These are phyloP conservation scores for Verticillium alfalfae DNA, from an alignment of 2,329 filamentous ascomycete species.

Conservation along the genomic window DNA sequence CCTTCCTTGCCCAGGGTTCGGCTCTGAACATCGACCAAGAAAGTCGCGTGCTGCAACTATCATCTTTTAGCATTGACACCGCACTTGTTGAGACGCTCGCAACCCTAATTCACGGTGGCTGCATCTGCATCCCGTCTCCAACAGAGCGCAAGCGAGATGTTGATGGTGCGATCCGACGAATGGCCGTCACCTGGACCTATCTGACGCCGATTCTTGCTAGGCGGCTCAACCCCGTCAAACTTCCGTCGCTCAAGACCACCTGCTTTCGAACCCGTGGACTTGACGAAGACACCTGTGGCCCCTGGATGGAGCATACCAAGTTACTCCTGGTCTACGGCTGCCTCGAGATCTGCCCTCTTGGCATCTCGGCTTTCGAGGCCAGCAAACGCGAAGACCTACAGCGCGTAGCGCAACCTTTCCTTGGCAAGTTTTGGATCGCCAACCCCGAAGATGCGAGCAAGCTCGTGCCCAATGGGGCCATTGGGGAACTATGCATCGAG, in stretches of 20 bases:
- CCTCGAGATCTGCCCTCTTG: constrained; percentile 44
- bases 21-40: constrained; percentile 40
- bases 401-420: constrained; percentile 41
- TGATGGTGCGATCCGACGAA: constrained; percentile 39
- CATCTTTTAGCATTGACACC: constrained; percentile 48
- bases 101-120: constrained; percentile 50
- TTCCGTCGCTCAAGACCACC: constrained; percentile 32
- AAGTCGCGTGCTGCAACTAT: constrained; percentile 53
- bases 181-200: constrained; percentile 46
- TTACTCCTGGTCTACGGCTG: constrained; percentile 47
- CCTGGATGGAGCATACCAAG: constrained; percentile 39
- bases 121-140: constrained; percentile 51
- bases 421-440: constrained; percentile 47
- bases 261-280: constrained; percentile 45
- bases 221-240: constrained; percentile 27
- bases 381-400: constrained; percentile 26
- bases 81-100: constrained; percentile 46
- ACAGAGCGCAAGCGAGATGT: constrained; percentile 44
- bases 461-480: constrained; percentile 46
- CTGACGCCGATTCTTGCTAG: constrained; percentile 55
- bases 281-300: constrained; percentile 40
- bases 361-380: constrained; percentile 41
- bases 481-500: constrained; percentile 57
- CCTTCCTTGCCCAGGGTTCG: constrained; percentile 43
- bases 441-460: constrained; percentile 43